phyloP scores from a whole-genome alignment of 2,329 filamentous ascomycete genomes.

The Fragosphaeria purpurea region DNA sequence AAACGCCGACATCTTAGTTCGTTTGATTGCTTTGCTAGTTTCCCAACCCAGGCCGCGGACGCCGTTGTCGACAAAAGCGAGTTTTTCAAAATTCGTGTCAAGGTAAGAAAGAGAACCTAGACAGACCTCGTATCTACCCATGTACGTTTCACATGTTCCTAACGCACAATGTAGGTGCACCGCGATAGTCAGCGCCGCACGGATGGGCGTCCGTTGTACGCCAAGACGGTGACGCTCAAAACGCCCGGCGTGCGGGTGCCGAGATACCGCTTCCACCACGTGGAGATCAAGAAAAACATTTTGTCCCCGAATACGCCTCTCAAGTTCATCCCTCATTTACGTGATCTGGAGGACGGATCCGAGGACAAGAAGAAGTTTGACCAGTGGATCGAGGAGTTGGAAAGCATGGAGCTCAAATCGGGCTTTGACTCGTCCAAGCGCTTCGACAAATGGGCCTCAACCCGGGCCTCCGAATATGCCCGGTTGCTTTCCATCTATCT shows the following conservation, averaged over 20 bases:
- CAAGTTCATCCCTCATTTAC: slow-evolving; percentile 49
- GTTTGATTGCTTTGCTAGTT: slow-evolving; percentile 36
- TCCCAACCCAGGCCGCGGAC: slow-evolving; percentile 27
- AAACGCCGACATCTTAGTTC: slow-evolving; percentile 5
- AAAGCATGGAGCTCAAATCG: slow-evolving; percentile 46
- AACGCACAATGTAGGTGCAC: slow-evolving; percentile 2
- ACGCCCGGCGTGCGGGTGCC: slow-evolving; percentile 44
- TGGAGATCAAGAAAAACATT: slow-evolving; percentile 50
- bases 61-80: slow-evolving; percentile 20
- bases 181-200: slow-evolving; percentile 9
- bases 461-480: slow-evolving; percentile 41
- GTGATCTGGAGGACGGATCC: slow-evolving; percentile 43
- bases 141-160: too few species aligned
- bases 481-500: slow-evolving; percentile 43
- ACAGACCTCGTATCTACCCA: too few species aligned
- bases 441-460: slow-evolving; percentile 38
- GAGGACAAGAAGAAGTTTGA: slow-evolving; percentile 44
- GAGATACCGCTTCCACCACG: slow-evolving; percentile 49
- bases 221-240: slow-evolving; percentile 34
- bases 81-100: slow-evolving; percentile 40
- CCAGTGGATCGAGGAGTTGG: slow-evolving; percentile 46
- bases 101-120: slow-evolving; percentile 25
- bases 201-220: slow-evolving; percentile 4
- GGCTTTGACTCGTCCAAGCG: slow-evolving; percentile 46
- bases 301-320: slow-evolving; percentile 50